Base-by-base conservation (phyloP, 495 filamentous ascomycete species). In the Neurospora tetrasperma region DNA sequence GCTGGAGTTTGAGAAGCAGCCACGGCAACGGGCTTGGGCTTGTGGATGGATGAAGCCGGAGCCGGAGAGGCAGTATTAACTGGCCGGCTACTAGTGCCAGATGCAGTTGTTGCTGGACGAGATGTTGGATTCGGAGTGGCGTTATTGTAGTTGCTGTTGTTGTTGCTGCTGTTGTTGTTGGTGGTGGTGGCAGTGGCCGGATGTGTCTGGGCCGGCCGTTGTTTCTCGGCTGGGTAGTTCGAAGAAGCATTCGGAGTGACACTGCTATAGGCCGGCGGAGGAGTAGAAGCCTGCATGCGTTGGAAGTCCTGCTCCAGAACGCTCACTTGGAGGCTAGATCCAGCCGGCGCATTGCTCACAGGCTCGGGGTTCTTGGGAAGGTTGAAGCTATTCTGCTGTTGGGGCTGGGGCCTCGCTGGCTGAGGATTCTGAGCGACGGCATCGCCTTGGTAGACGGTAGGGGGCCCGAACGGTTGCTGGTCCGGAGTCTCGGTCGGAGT, bases 401-500 rank as follows among this genome's bases (percentile, higher is more conserved):
- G 70, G 27, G 73, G 46, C 10, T 73, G 75, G n/a, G 72, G 75
- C 27, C 54, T 35, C 14, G 54, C 27, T 35, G 78, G 77, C 9
- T 80, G 76, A 59, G 83, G 81, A n/a, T 74, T 81, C 73, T 83
- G 20, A 74, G 85, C 73, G 75, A 85, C 74, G 85, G 88, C 90
- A 16, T 86, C 85, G 35, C 96, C 96, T 81, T 98, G 96, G 76
- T 97, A 99, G 3, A 96, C 91, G 0, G 93, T 94, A 5, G 96
- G 94, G 42, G 96, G 94, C 0, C 95, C 96, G 85, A 97, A 94
- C 3, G 94, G 94, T 72, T 94, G 89, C 72, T 89, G 91, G 7
- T 92, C 96, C 3, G 96, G 94, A 71, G 90, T 86, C 79, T 99
- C 96, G 39, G 96, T 98, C 1, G 96, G 96, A 20, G 96, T 99